Conservation (phyloP, 2,329 filamentous ascomycete species). For the Lachnellula occidentalis region DNA sequence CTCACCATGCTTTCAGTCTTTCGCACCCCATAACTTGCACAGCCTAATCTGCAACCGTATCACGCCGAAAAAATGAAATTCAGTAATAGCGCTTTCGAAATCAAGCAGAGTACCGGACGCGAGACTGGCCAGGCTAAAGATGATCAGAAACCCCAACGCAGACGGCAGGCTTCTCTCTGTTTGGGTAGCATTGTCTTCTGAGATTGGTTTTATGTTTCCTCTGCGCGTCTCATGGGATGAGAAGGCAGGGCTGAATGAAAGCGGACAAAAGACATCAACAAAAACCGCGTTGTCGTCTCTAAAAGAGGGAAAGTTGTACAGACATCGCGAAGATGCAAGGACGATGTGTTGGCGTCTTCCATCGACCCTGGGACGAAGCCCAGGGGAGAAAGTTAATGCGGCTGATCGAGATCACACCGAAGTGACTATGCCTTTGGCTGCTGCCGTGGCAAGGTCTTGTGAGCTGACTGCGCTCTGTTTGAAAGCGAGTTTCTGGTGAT, state of each 20-base stretch:
- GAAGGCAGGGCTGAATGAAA: constrained; percentile 62
- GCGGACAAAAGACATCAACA: constrained; percentile 93
- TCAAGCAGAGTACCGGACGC: constrained; percentile 20
- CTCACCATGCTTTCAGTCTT: constrained; percentile 24
- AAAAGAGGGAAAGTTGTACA: constrained; percentile 21
- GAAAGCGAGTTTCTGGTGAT: constrained; percentile 25
- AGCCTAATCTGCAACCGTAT: constrained; percentile 13
- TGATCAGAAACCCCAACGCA: constrained; percentile 20
- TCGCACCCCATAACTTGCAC: constrained; percentile 12
- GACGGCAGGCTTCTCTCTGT: constrained; percentile 59
- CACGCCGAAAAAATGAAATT: constrained; percentile 10
- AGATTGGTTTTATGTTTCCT: constrained; percentile 94
- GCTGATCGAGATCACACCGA: constrained; percentile 52
- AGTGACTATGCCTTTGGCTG: constrained; percentile 42
- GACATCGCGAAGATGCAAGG: constrained; percentile 21
- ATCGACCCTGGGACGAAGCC: constrained; percentile 26
- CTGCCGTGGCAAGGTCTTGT: constrained; percentile 47
- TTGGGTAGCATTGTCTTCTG: constrained; percentile 75
- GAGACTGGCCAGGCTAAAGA: constrained; percentile 12
- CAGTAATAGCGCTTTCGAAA: constrained; percentile 14
- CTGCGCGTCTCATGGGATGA: constrained; percentile 41
- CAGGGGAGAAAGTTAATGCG: constrained; percentile 60
- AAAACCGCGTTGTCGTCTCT: constrained; percentile 73
- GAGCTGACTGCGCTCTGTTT: constrained; percentile 32
- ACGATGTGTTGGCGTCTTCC: constrained; percentile 31